Percentiles rank a stretch among this genome's conserved stretches.
These are phyloP conservation scores for Corylus heterophylla DNA, from an alignment of 306 rosid species.

Conservation along the genomic window DNA sequence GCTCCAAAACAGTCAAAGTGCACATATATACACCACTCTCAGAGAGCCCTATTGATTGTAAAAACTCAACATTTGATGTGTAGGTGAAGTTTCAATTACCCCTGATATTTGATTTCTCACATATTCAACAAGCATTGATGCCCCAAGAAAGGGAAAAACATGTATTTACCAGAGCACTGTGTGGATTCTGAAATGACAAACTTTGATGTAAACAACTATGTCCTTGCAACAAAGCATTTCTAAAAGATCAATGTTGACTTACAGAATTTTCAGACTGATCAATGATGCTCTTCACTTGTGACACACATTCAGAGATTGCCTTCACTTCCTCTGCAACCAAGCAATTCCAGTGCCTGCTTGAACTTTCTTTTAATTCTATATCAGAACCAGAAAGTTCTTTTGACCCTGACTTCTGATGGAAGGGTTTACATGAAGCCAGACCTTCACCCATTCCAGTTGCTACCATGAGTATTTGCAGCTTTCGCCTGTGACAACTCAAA, in stretches of 20 bases:
- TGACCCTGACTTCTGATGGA: conserved; percentile 44
- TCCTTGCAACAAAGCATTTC: conserved; percentile 25
- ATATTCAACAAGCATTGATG: not conserved
- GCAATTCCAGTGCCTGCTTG: conserved; percentile 59
- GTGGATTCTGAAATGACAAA: not conserved
- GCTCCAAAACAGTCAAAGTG: not conserved
- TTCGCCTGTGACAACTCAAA: conserved; percentile 73
- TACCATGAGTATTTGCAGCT: conserved; percentile 85
- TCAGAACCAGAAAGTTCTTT: conserved; percentile 45
- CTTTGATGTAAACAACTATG: conserved; percentile 9
- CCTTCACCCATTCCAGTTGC: conserved; percentile 63
- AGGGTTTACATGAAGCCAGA: conserved; percentile 53
- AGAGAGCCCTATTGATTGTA: not conserved
- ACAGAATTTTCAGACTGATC: conserved; percentile 61
- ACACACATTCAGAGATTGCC: conserved; percentile 78
- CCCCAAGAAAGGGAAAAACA: not conserved
- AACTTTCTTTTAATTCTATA: conserved; percentile 57
- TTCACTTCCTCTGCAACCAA: conserved; percentile 82
- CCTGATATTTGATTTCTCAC: not conserved
- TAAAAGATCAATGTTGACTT: conserved; percentile 38
- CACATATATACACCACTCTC: conserved; percentile 2
- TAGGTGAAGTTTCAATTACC: not conserved
- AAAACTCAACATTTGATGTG: not conserved
- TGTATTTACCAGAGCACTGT: not conserved
- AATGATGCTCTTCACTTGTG: conserved; percentile 71